Evolutionary conservation across 352 stramenopile genomes (phyloP).

Genomic region (Phytophthora constricta): DNA sequence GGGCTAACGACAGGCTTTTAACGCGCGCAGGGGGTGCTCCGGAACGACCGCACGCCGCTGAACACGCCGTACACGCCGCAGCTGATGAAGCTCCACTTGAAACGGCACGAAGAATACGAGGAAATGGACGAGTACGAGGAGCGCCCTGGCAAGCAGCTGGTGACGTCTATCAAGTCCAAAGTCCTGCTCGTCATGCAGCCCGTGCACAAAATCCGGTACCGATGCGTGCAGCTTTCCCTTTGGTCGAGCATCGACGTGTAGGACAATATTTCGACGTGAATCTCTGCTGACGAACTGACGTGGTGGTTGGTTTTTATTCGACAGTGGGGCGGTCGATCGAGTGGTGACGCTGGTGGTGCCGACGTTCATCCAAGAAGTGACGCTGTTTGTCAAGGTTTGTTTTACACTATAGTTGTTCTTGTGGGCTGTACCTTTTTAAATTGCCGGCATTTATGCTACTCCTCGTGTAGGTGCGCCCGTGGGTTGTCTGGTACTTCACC

Average conservation of each 20-base stretch:
- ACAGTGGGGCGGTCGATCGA: slow-evolving; percentile 37
- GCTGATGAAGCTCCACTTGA: slow-evolving; percentile 83
- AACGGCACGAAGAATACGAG: slow-evolving; percentile 64
- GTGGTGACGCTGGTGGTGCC: slow-evolving; percentile 50
- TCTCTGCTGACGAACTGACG: slow-evolving; percentile 20
- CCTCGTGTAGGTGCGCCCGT: slow-evolving; percentile 49
- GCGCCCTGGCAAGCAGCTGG: slow-evolving; percentile 34
- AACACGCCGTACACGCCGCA: slow-evolving; percentile 88
- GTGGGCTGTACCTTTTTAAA: no score
- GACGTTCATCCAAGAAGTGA: slow-evolving; percentile 42
- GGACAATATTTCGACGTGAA: no score
- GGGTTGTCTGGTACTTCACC: slow-evolving; percentile 76
- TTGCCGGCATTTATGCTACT: no score
- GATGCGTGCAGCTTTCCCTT: no score
- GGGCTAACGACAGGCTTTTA: neutral
- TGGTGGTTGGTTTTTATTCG: slow-evolving; percentile 2
- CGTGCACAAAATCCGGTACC: slow-evolving; percentile 57
- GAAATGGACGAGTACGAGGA: slow-evolving; percentile 40
- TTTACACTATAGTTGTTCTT: no score
- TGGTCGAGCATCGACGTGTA: no score
- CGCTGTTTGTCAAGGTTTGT: slow-evolving; percentile 50
- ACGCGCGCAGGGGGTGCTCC: slow-evolving; percentile 55
- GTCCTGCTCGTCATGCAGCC: slow-evolving; percentile 44
- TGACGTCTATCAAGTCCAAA: slow-evolving; percentile 58
- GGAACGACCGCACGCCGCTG: slow-evolving; percentile 78